Evolutionary conservation across 2,329 filamentous ascomycete species (phyloP), one percentile per base, ranked within the genome.

Genomic region (Aschersonia sp.): DNA sequence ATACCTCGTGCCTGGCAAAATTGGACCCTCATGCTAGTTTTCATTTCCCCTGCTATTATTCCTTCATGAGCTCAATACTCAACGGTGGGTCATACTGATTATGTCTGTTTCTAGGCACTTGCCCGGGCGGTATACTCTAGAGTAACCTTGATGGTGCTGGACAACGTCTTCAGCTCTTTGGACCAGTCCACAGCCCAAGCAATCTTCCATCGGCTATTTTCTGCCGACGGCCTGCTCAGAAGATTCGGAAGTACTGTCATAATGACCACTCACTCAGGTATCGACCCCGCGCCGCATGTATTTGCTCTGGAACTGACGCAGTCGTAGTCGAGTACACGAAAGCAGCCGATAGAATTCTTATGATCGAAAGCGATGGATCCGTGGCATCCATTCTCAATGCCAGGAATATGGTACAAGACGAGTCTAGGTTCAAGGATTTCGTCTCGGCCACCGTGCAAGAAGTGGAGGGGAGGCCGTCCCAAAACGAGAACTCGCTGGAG

Each of bases 101-200:
- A 12, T 22, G 9, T 31, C 31, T 29, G n/a, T n/a, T 42, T n/a
- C 5, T 22, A 51, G 53, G 61, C 63, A 30, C 54, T 71, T 5
- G 68, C 69, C 4, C 58, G 69, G 9, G 67, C 68, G 2, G 50
- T 71, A 0, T 72, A 67, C 53, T 57, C 61, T 11, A 51, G 59
- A 14, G 56, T 54, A 10, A 49, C 62, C 6, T 53, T 69, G 8
- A 44, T 68, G 9, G 40, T 51, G 6, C 44, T 51, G 11, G 50
- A 51, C 39, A 49, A 51, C 14, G 46, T 48, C 14, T 45, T 48
- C 30, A 39, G 30, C 10, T 31, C 46, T 29, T 40, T 49, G 2
- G 46, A 51, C 40, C 41, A 32, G 7, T 29, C 12, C 31, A 51
- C 50, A n/a, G 45, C 50, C 5, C 8, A 41, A 6, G 41, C 32